These are phyloP conservation scores for Amanita pallidorosea DNA, from an alignment of 768 basidiomycete genomes.

Conservation along the genomic window DNA sequence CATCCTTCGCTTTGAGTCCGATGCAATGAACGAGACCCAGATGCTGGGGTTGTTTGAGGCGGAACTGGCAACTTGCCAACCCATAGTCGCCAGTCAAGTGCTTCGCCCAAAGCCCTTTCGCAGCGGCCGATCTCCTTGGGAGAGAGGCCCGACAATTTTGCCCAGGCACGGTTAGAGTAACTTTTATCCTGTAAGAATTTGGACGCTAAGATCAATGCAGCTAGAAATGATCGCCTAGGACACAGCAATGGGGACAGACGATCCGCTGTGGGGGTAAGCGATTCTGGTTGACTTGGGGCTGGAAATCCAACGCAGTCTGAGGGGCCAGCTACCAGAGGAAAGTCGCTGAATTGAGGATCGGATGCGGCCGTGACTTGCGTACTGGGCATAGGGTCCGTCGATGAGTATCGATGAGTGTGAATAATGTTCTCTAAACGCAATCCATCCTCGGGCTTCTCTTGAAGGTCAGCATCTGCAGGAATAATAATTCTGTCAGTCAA, in stretches of 20 bases:
- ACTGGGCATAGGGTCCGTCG: not conserved
- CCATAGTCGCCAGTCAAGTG: constrained; percentile 89
- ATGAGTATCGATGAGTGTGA: constrained; percentile 1
- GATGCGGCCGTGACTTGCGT: not conserved
- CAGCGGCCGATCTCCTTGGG: constrained; percentile 81
- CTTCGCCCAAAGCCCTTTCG: constrained; percentile 79
- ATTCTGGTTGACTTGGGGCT: constrained; percentile 7
- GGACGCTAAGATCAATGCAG: constrained; percentile 78
- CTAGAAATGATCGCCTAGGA: constrained; percentile 82
- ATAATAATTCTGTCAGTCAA: constrained; percentile 30
- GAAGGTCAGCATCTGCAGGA: constrained; percentile 32
- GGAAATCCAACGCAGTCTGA: constrained; percentile 12
- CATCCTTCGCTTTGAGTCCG: constrained; percentile 9
- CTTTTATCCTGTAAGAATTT: constrained; percentile 93
- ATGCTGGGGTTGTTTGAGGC: constrained; percentile 8
- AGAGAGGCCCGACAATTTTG: constrained; percentile 82
- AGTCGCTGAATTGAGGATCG: not conserved
- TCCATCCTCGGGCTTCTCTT: constrained; percentile 24
- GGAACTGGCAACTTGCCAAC: constrained; percentile 55
- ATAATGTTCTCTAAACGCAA: constrained; percentile 10
- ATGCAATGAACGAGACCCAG: constrained; percentile 5
- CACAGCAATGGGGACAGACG: constrained; percentile 81
- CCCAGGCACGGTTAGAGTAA: constrained; percentile 92
- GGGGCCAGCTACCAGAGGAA: not conserved
- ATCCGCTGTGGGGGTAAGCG: constrained; percentile 13